These are phyloP conservation scores for Cryphonectria parasitica DNA, from an alignment of 2,329 filamentous ascomycete genomes.

Conservation along the genomic window DNA sequence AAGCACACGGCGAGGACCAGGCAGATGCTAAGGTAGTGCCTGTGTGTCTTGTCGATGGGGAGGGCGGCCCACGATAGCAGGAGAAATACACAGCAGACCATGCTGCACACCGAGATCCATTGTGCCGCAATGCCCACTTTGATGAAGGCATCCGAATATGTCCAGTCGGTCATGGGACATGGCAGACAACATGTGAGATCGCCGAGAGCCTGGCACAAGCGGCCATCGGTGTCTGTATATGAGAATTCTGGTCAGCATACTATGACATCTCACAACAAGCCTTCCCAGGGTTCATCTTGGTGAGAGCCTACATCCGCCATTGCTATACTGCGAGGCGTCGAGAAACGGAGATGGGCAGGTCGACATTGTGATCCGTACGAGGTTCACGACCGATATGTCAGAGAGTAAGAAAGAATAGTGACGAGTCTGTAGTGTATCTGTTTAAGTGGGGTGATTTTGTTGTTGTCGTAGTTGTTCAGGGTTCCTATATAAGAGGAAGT, in stretches of 20 bases:
- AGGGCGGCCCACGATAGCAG: slow-evolving; percentile 79
- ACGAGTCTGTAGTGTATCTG: neutral
- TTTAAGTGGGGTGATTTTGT: neutral
- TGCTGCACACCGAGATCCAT: slow-evolving; percentile 78
- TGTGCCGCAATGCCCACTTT: slow-evolving; percentile 69
- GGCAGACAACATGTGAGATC: slow-evolving; percentile 79
- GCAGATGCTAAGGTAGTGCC: slow-evolving; percentile 92
- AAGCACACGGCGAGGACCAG: slow-evolving; percentile 75
- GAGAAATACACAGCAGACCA: slow-evolving; percentile 74
- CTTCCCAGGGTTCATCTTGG: slow-evolving; percentile 6
- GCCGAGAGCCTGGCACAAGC: slow-evolving; percentile 54
- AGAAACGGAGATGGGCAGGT: slow-evolving; percentile 29
- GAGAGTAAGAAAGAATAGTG: neutral
- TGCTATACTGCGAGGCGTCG: slow-evolving; percentile 23
- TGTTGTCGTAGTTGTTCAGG: too few species aligned
- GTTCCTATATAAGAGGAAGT: neutral
- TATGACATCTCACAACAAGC: neutral
- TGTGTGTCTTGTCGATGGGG: slow-evolving; percentile 84
- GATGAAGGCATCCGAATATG: slow-evolving; percentile 63
- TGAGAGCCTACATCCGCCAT: slow-evolving; percentile 29
- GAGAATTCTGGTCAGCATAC: slow-evolving; percentile 36
- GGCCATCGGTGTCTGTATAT: slow-evolving; percentile 58
- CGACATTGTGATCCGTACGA: slow-evolving; percentile 16
- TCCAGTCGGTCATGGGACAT: slow-evolving; percentile 84
- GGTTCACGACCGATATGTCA: neutral